A percentile compares a stretch with the other conserved stretches of the same genome.
phyloP scores from a whole-genome alignment of 306 rosid genomes.

The Ormosia semicastrata region DNA sequence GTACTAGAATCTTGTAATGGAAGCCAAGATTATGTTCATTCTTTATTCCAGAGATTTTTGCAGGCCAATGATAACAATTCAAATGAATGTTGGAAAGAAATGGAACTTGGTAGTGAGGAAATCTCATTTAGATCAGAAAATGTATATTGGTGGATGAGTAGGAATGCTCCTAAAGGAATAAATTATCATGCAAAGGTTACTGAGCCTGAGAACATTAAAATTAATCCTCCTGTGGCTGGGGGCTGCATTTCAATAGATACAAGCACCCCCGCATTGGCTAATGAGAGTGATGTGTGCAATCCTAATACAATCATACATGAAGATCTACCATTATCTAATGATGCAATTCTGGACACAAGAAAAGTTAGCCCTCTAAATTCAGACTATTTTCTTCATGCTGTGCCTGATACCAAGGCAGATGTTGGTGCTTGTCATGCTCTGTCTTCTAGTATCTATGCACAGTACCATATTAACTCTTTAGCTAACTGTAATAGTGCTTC shows the following conservation, averaged over 20 bases:
- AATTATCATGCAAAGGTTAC: slow-evolving; percentile 25
- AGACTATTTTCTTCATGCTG: slow-evolving; percentile 47
- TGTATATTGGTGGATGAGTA: slow-evolving; percentile 50
- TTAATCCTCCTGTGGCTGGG: slow-evolving; percentile 20
- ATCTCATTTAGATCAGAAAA: slow-evolving; percentile 43
- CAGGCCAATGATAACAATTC: slow-evolving; percentile 23
- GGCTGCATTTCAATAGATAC: slow-evolving; percentile 35
- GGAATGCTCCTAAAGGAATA: slow-evolving; percentile 26
- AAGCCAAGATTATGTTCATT: slow-evolving; percentile 30
- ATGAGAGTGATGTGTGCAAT: slow-evolving; percentile 28
- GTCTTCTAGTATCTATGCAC: slow-evolving; percentile 38
- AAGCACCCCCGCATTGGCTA: slow-evolving; percentile 27
- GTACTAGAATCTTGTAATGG: slow-evolving; percentile 36
- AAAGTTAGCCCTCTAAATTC: slow-evolving; percentile 45
- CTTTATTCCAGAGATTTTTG: slow-evolving; percentile 52
- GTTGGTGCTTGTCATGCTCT: slow-evolving; percentile 30
- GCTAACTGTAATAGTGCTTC: slow-evolving; percentile 34
- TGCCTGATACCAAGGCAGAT: slow-evolving; percentile 34
- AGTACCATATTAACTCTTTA: slow-evolving; percentile 40
- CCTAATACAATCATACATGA: slow-evolving; percentile 16
- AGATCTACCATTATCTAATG: slow-evolving; percentile 27
- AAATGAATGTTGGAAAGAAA: slow-evolving; percentile 37
- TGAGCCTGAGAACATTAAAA: slow-evolving; percentile 38
- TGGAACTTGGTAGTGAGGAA: slow-evolving; percentile 41
- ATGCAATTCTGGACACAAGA: slow-evolving; percentile 28